Evolutionary conservation across 73 alveolate genomes (phyloP).

Genomic region (Paramecium octaurelia): DNA sequence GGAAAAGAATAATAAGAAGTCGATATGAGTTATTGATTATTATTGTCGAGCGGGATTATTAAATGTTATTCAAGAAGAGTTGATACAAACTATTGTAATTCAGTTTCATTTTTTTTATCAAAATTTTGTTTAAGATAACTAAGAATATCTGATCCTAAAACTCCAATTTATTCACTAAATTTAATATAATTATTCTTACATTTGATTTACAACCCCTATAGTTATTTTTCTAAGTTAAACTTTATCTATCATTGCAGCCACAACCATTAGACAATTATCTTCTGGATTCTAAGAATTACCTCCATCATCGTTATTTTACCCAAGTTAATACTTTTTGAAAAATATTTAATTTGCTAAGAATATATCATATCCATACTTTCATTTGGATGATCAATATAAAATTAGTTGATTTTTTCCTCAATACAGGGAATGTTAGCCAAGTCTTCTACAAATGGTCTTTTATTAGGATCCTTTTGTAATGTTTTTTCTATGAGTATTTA

Average conservation of each 20-base stretch:
- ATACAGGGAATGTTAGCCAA: conserved; percentile 75
- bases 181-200: not conserved
- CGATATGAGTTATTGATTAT: not conserved
- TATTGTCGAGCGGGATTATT: not conserved
- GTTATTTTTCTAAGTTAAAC: not conserved
- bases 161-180: not conserved
- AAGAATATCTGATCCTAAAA: not conserved
- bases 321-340: not conserved
- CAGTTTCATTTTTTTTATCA: not conserved
- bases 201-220: not conserved
- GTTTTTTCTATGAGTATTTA: conserved; percentile 65
- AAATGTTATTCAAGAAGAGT: not conserved
- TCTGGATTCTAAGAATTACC: not conserved
- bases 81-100: not conserved
- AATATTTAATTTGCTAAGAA: not conserved
- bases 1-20: conserved; percentile 8
- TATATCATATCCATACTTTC: conserved; percentile 41
- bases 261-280: not conserved
- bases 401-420: conserved; percentile 67
- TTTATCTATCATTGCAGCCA: not conserved
- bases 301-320: not conserved
- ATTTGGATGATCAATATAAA: conserved; percentile 63
- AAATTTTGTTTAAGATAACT: not conserved
- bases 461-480: conserved; percentile 83
- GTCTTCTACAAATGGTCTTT: conserved; percentile 91